A percentile compares a stretch with the other conserved stretches of the same genome.
These are phyloP conservation scores for Ophiostoma triangulosporum DNA, from an alignment of 2,329 filamentous ascomycete genomes.

Conservation along the genomic window DNA sequence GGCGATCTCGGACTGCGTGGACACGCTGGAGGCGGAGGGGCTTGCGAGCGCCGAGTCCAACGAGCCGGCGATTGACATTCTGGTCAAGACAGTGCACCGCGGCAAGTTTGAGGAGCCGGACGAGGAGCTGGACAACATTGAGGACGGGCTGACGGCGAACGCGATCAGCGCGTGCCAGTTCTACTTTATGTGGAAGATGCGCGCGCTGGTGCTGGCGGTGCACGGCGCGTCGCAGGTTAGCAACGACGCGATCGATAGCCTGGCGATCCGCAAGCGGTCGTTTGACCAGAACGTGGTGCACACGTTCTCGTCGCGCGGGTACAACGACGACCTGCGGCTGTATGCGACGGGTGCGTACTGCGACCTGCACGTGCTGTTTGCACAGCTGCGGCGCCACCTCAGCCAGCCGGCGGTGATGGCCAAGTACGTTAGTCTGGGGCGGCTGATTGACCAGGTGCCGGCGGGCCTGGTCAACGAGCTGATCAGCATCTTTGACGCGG, in stretches of 20 bases:
- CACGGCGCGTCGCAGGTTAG: conserved; percentile 41
- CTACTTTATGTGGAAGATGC: conserved; percentile 92
- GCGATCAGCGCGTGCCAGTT: conserved; percentile 67
- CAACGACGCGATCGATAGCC: conserved; percentile 44
- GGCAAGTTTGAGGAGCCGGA: conserved; percentile 57
- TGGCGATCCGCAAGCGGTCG: conserved; percentile 40
- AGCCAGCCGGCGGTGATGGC: conserved; percentile 30
- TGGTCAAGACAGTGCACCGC: conserved; percentile 60
- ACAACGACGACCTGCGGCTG: conserved; percentile 66
- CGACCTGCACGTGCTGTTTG: conserved; percentile 71
- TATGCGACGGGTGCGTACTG: conserved; percentile 64
- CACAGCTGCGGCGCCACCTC: conserved; percentile 47
- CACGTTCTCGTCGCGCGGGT: conserved; percentile 51
- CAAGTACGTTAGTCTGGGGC: conserved; percentile 40
- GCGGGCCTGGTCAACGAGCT: conserved; percentile 51
- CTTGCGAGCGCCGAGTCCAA: conserved; percentile 31
- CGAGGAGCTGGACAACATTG: conserved; percentile 58
- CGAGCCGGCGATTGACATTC: conserved; percentile 47
- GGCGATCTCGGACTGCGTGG: conserved; percentile 63
- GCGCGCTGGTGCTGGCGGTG: conserved; percentile 42
- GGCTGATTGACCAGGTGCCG: conserved; percentile 56
- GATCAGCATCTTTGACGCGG: conserved; percentile 57
- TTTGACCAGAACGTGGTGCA: conserved; percentile 53
- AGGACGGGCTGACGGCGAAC: conserved; percentile 64
- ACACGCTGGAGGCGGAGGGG: conserved; percentile 54